Evolutionary conservation across 768 basidiomycete genomes (phyloP), one percentile per base, ranked within the genome.

Genomic region (Ramaria sp.): DNA sequence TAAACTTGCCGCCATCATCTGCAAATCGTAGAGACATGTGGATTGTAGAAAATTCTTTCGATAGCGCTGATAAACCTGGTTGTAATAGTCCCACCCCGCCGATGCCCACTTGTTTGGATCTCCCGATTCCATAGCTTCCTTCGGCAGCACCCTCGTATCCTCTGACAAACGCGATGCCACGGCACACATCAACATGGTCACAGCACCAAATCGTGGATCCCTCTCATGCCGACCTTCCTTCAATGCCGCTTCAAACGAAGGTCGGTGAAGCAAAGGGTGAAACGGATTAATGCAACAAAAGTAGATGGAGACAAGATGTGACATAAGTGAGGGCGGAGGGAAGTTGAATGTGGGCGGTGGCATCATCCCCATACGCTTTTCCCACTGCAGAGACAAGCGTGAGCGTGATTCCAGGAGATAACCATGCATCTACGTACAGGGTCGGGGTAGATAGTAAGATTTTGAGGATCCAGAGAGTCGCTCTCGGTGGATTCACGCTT

Each of bases 191-290:
- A 75, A 66, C 43, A 86, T 64, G 58, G 83, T 82, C 5, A 84
- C 70, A 48, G 73, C 72, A 5, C 75, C 69, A 61, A 89, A 91
- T 69, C 77, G 78, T 6, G 71, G 64, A 56, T 85, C 76, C 15
- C 67, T 70, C 27, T 74, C 69, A 59, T 85, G 76, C 24, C 83
- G 61, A 7, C 70, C 70, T 1, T 78, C 73, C 30, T 62, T 68
- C 71, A 80, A 82, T 44, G 83, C 78, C 15, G 73, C 72, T 36
- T 79, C 70, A 61, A 93, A 91, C 0, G 82, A 81, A 5, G 79
- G 79, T 20, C 74, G 75, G 62, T 91, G 87, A 27, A 93, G 70
- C 18, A 92, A 66, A 7, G 88, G 87, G 52, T 80, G 72, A 34
- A 78, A 70, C 27, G 64, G 61, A 61, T 90, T 85, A 48, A 74